Evolutionary conservation across 225 moss, liverwort and hornwort species (phyloP).

Genomic region (Physcomitrium patens): DNA sequence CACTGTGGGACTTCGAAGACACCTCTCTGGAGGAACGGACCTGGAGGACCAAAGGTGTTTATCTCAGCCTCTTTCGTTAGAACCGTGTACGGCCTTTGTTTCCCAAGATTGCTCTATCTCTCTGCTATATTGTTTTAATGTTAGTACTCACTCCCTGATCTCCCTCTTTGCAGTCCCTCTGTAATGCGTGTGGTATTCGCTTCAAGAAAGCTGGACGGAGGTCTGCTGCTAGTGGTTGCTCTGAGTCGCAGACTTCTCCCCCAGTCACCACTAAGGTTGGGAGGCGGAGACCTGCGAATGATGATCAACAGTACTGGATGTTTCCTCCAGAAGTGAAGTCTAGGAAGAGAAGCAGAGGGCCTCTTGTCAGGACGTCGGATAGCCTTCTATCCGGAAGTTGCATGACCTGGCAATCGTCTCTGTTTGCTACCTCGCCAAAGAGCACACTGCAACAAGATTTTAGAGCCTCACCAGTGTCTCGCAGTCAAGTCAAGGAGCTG

Average conservation of each 20-base stretch:
- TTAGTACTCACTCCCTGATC: no score
- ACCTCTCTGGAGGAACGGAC: conserved; percentile 81
- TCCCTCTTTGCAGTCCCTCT: conserved; percentile 56
- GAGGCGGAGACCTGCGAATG: conserved; percentile 35
- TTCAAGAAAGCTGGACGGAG: conserved; percentile 68
- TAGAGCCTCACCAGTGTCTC: conserved; percentile 14
- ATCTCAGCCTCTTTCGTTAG: background rate
- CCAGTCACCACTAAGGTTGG: conserved; percentile 27
- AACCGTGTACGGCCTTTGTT: no score
- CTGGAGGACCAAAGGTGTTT: conserved; percentile 64
- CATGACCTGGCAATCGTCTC: conserved; percentile 62
- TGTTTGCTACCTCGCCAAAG: conserved; percentile 31
- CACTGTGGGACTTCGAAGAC: conserved; percentile 73
- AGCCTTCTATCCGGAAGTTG: conserved; percentile 55
- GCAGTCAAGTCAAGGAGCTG: conserved; percentile 21
- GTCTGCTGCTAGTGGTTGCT: conserved; percentile 44
- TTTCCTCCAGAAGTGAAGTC: conserved; percentile 36
- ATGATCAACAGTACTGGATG: conserved; percentile 39
- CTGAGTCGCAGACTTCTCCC: conserved; percentile 45
- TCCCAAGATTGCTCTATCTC: no score
- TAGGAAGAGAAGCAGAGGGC: conserved; percentile 48
- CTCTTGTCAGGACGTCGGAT: conserved; percentile 37
- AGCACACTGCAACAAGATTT: conserved; percentile 25
- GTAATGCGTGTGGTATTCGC: conserved; percentile 79
- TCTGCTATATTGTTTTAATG: no score